Evolutionary conservation across 1,284 basidiomycete genomes (phyloP), one percentile per base, ranked within the genome.

Genomic region (Cutaneotrichosporon daszewskae): DNA sequence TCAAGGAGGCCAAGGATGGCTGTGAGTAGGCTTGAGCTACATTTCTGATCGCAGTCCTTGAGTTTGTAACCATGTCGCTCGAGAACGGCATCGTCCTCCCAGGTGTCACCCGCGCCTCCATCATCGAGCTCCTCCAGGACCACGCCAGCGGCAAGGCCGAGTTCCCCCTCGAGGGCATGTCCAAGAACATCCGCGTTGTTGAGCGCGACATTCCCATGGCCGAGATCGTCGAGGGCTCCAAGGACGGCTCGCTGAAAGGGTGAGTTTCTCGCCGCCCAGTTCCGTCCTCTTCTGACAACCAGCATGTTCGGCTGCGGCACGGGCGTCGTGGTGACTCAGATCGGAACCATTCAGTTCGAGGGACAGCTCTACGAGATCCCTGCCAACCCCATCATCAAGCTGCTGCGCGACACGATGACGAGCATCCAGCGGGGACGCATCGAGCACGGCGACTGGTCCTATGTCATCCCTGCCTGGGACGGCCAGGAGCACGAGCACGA

Each of bases 71-170:
- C 46, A 69, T 66, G 65, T 49, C 53, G 3, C 57, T 69, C 18
- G 54, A 58, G 23, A 64, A 65, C 57, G 67, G 67, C 20, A 68
- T 69, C 47, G 67, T 69, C 28, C 57, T 68, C n/a, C 65, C 67
- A 12, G 67, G 67, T 58, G 49, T 69, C 42, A 69, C 67, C 1
- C 56, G 67, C 23, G 53, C 49, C 20, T 65, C 62, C 19, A 59
- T 68, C 53, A 65, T 68, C 51, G 45, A 63, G 45, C 55, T 68
- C 13, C 45, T 69, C 28, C 41, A 45, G 16, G 54, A 59, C 27
- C 65, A 69, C 45, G 60, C 60, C 9, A 41, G 46, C 16, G 64
- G 63, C n/a, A 50, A 47, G 37, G 47, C 46, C 22, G 55, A 53
- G 28, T 59, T 67, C 59, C 60, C 61, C 9, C 31, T 62, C 17